phyloP scores from a whole-genome alignment of 192 early-diverging fungal genomes.

The Gigaspora rosea region DNA sequence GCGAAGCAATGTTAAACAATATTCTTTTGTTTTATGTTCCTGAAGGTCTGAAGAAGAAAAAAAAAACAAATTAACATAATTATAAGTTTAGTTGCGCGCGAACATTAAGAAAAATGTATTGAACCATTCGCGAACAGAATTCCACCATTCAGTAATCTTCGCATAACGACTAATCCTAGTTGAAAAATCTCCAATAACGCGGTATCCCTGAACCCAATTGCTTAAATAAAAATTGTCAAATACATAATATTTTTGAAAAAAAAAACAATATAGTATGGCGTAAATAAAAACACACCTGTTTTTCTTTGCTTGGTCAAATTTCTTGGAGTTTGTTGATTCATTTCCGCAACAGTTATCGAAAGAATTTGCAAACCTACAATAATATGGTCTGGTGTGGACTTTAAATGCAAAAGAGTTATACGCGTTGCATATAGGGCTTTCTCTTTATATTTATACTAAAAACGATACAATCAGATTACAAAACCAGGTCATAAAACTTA shows the following conservation, averaged over 20 bases:
- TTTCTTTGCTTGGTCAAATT: constrained; percentile 72
- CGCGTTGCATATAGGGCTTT: background rate
- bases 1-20: constrained; percentile 59
- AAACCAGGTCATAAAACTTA: constrained; percentile 28
- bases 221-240: constrained; percentile 28
- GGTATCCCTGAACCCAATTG: constrained; percentile 60
- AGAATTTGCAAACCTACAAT: constrained; percentile 71
- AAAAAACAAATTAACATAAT: too few relatives aligned
- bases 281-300: constrained; percentile 46
- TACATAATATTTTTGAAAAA: background rate
- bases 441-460: background rate
- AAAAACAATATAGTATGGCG: background rate
- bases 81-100: background rate
- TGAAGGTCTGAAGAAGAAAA: constrained; percentile 8
- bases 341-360: constrained; percentile 70
- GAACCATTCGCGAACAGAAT: constrained; percentile 49
- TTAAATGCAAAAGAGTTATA: background rate
- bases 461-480: background rate
- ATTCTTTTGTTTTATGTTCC: constrained; percentile 46
- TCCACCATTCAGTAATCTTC: constrained; percentile 38
- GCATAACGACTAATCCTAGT: constrained; percentile 41
- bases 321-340: constrained; percentile 60
- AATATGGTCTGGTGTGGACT: constrained; percentile 58
- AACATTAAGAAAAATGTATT: background rate
- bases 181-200: constrained; percentile 63